A percentile compares a stretch with the other conserved stretches of the same genome.
phyloP scores from a whole-genome alignment of 768 basidiomycete species.

The Stropharia rugosoannulata region DNA sequence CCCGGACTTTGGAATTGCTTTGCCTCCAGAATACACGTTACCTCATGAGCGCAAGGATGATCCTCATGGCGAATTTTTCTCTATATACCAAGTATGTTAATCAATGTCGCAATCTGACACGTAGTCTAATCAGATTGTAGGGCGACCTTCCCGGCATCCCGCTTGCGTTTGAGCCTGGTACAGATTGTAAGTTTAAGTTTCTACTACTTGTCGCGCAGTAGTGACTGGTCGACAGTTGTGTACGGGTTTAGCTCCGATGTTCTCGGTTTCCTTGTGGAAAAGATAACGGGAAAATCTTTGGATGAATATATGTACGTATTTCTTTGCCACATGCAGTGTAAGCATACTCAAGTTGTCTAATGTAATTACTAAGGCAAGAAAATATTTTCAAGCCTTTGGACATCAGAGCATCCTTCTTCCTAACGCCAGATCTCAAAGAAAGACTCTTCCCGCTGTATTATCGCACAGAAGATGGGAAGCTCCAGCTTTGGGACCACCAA shows the following conservation, averaged over 20 bases:
- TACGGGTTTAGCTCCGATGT: conserved; percentile 29
- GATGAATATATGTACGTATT: conserved; percentile 25
- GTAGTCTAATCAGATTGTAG: conserved; percentile 1
- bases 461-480: conserved; percentile 16
- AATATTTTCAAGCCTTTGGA: conserved; percentile 29
- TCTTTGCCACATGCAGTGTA: background rate
- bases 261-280: conserved; percentile 28
- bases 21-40: conserved; percentile 9
- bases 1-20: background rate
- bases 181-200: conserved; percentile 17
- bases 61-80: conserved; percentile 14
- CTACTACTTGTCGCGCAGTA: background rate
- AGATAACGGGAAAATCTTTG: conserved; percentile 22
- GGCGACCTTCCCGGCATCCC: conserved; percentile 21
- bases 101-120: background rate
- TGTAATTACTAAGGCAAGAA: conserved; percentile 17
- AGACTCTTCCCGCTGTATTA: conserved; percentile 19
- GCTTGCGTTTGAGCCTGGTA: conserved; percentile 26
- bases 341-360: background rate
- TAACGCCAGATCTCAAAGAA: conserved; percentile 21
- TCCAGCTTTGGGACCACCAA: conserved; percentile 17
- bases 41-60: conserved; percentile 12
- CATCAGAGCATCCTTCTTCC: conserved; percentile 25
- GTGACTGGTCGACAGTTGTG: conserved; percentile 12
- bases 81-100: conserved; percentile 13